phyloP scores from a whole-genome alignment of 73 alveolate genomes.

The Loxodes magnus region DNA sequence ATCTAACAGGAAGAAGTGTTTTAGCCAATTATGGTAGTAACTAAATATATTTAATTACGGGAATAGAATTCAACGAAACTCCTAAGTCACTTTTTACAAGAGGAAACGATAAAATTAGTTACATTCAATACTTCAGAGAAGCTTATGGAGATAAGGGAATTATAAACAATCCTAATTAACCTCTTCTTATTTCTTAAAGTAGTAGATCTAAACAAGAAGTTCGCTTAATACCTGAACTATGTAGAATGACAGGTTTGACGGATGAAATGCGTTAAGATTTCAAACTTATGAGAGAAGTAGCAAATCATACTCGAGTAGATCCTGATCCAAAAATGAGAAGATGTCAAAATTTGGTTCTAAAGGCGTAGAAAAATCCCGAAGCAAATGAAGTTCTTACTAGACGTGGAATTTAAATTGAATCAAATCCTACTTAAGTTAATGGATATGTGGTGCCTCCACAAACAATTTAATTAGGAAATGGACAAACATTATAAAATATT shows the following conservation, averaged over 20 bases:
- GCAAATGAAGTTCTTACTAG: constrained; percentile 17
- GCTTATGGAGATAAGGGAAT: too few relatives aligned
- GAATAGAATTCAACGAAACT: constrained; percentile 45
- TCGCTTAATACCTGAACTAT: constrained; percentile 75
- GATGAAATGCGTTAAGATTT: constrained; percentile 74
- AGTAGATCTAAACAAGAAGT: constrained; percentile 60
- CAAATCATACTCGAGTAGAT: constrained; percentile 38
- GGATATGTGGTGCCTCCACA: constrained; percentile 13
- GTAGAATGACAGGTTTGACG: constrained; percentile 78
- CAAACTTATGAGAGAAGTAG: constrained; percentile 67
- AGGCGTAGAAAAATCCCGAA: constrained; percentile 18
- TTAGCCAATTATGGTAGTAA: constrained; percentile 57
- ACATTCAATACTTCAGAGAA: constrained; percentile 57
- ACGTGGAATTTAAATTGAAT: constrained; percentile 34
- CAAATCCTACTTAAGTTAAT: constrained; percentile 20
- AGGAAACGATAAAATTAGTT: constrained; percentile 46
- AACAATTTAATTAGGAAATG: constrained; percentile 5
- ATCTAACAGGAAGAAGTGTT: constrained; percentile 42
- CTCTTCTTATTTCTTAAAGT: constrained; percentile 18
- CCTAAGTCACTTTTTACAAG: constrained; percentile 58
- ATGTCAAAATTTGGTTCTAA: constrained; percentile 21
- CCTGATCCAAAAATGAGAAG: constrained; percentile 46
- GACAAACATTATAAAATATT: too few relatives aligned
- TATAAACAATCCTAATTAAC: constrained; percentile 35
- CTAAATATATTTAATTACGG: constrained; percentile 55